These are phyloP conservation scores for Parastagonospora nodorum DNA, from an alignment of 2,329 filamentous ascomycete genomes.

Conservation along the genomic window DNA sequence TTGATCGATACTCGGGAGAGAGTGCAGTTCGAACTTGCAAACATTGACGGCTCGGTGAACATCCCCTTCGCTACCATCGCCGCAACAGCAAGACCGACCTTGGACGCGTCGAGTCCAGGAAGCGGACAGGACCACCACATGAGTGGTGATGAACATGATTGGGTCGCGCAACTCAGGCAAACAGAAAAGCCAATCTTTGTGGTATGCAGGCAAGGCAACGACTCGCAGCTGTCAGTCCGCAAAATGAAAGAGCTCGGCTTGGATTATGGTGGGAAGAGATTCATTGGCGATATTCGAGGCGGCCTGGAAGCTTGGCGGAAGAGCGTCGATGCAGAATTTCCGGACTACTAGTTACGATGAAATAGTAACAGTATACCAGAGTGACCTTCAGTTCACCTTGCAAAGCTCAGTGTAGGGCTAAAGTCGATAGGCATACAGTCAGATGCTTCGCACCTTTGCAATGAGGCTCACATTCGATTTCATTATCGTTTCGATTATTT, in stretches of 20 bases:
- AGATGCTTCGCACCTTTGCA: too few relatives aligned
- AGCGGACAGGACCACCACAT: constrained; percentile 6
- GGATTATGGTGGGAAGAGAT: constrained; percentile 58
- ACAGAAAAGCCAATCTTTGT: constrained; percentile 65
- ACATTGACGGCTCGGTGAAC: constrained; percentile 76
- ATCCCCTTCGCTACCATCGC: constrained; percentile 66
- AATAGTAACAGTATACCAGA: too few relatives aligned
- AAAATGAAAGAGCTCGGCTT: constrained; percentile 68
- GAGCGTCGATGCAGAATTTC: constrained; percentile 65
- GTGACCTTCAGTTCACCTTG: too few relatives aligned
- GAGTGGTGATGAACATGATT: constrained; percentile 22
- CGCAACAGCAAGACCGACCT: constrained; percentile 20
- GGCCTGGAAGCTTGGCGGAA: constrained; percentile 75
- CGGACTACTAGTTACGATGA: constrained; percentile 54
- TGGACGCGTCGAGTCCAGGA: not conserved
- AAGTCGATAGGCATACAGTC: not conserved
- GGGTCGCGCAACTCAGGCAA: constrained; percentile 35
- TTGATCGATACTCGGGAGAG: constrained; percentile 84
- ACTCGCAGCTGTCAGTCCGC: constrained; percentile 72
- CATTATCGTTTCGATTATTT: too few relatives aligned
- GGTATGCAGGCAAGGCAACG: constrained; percentile 76
- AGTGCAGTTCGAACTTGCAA: constrained; percentile 82
- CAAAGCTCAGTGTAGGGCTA: too few relatives aligned
- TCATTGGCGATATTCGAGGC: constrained; percentile 72
- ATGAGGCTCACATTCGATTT: too few relatives aligned